Percentiles rank a stretch among this genome's conserved stretches.
These are phyloP conservation scores for Gardenia jasminoides DNA, from an alignment of 257 asterid species.

Conservation along the genomic window DNA sequence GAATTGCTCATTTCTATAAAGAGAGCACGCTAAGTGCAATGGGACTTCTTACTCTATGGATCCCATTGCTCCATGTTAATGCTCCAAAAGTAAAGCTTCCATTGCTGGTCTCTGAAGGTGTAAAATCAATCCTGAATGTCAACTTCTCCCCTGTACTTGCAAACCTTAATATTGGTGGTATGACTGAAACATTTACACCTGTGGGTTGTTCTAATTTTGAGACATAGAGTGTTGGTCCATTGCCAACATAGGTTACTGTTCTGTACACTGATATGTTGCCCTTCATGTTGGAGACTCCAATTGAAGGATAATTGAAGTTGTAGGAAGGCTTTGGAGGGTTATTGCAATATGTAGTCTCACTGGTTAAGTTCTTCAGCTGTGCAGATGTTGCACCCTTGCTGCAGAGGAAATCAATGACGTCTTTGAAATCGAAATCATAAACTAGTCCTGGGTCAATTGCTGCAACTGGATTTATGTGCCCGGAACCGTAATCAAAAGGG, in stretches of 20 bases:
- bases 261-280: slow-evolving; percentile 46
- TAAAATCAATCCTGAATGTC: slow-evolving; percentile 34
- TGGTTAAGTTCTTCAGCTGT: slow-evolving; percentile 53
- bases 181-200: slow-evolving; percentile 43
- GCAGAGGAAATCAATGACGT: slow-evolving; percentile 53
- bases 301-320: slow-evolving; percentile 61
- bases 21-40: slow-evolving; percentile 45
- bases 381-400: slow-evolving; percentile 50
- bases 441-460: slow-evolving; percentile 59
- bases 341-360: slow-evolving; percentile 33
- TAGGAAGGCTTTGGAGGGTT: slow-evolving; percentile 31
- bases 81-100: slow-evolving; percentile 35
- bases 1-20: slow-evolving; percentile 19
- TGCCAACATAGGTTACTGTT: slow-evolving; percentile 51
- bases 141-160: slow-evolving; percentile 31
- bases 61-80: slow-evolving; percentile 52
- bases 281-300: slow-evolving; percentile 48
- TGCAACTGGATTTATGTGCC: slow-evolving; percentile 53
- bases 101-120: slow-evolving; percentile 33
- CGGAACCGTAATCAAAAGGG: slow-evolving; percentile 62
- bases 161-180: slow-evolving; percentile 41
- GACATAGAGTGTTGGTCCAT: slow-evolving; percentile 42
- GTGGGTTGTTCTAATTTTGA: slow-evolving; percentile 38
- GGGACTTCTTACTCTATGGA: slow-evolving; percentile 50
- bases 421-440: slow-evolving; percentile 41